phyloP scores from a whole-genome alignment of 2,329 filamentous ascomycete genomes.

The Dendrostoma leiphaemia region DNA sequence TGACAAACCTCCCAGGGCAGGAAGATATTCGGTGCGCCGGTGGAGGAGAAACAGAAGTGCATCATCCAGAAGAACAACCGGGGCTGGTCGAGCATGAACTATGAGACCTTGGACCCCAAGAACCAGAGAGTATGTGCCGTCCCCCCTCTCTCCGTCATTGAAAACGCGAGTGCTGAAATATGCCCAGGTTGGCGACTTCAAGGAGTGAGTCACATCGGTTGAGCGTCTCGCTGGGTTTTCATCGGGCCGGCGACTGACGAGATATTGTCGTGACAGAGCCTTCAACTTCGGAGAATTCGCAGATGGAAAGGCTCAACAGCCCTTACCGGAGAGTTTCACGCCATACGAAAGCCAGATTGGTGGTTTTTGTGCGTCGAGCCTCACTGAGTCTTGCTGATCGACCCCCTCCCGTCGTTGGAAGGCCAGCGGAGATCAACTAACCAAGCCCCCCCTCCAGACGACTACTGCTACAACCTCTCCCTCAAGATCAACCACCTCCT shows the following conservation, averaged over 20 bases:
- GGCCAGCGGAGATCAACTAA: not conserved
- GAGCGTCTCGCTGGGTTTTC: not conserved
- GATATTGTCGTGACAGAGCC: conserved; percentile 51
- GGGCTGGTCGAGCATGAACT: conserved; percentile 86
- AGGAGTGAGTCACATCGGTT: conserved; percentile 60
- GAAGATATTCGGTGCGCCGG: conserved; percentile 69
- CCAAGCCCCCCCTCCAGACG: not conserved
- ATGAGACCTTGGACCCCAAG: conserved; percentile 82
- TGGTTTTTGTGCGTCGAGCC: conserved; percentile 69
- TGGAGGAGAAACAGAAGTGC: conserved; percentile 71
- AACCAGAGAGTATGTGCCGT: conserved; percentile 64
- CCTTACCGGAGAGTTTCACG: conserved; percentile 65
- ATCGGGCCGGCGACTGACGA: not conserved
- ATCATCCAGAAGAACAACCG: conserved; percentile 78
- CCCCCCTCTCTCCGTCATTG: not conserved
- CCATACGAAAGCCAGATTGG: conserved; percentile 59
- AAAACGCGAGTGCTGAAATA: not conserved
- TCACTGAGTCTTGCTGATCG: not conserved
- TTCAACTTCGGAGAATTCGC: conserved; percentile 88
- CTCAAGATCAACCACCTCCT: conserved; percentile 66
- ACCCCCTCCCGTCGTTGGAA: not conserved
- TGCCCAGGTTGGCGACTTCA: conserved; percentile 75
- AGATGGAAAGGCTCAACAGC: conserved; percentile 69
- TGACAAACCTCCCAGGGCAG: conserved; percentile 27
- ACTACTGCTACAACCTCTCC: conserved; percentile 18